Conservation (phyloP, 2,329 filamentous ascomycete genomes). For the Saccharata proteae region DNA sequence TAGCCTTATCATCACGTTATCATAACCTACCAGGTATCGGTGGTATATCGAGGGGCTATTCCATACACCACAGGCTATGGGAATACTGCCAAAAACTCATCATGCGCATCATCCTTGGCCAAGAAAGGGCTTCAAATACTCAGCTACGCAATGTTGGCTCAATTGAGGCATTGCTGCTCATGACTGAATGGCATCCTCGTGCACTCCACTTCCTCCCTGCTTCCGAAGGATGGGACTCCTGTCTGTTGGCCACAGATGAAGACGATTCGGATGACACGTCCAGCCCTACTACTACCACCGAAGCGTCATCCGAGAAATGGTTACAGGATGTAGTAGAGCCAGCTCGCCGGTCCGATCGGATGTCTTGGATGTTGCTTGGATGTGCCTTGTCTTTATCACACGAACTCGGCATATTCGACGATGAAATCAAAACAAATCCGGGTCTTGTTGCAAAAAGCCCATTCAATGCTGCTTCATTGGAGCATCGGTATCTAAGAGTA, state of each 20-base stretch:
- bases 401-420: constrained; percentile 40
- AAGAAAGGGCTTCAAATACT: constrained; percentile 40
- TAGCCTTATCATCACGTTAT: constrained; percentile 45
- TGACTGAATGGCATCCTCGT: constrained; percentile 47
- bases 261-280: constrained; percentile 24
- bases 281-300: constrained; percentile 18
- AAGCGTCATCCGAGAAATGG: constrained; percentile 29
- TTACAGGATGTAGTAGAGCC: constrained; percentile 43
- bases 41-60: constrained; percentile 36
- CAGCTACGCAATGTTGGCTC: constrained; percentile 39
- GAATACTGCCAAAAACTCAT: constrained; percentile 42
- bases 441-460: too few species aligned
- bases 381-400: constrained; percentile 41
- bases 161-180: constrained; percentile 40
- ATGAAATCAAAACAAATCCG: constrained; percentile 23
- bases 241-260: constrained; percentile 32
- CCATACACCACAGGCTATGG: constrained; percentile 43
- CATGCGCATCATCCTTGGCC: constrained; percentile 41
- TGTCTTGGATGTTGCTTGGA: constrained; percentile 50
- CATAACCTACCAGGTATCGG: constrained; percentile 26
- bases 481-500: constrained; percentile 21
- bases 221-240: constrained; percentile 44
- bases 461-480: constrained; percentile 11
- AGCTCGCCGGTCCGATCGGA: constrained; percentile 42
- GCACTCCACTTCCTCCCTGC: constrained; percentile 42